Base-by-base conservation (phyloP, 2,329 filamentous ascomycete species). In the Penicillium sp. region DNA sequence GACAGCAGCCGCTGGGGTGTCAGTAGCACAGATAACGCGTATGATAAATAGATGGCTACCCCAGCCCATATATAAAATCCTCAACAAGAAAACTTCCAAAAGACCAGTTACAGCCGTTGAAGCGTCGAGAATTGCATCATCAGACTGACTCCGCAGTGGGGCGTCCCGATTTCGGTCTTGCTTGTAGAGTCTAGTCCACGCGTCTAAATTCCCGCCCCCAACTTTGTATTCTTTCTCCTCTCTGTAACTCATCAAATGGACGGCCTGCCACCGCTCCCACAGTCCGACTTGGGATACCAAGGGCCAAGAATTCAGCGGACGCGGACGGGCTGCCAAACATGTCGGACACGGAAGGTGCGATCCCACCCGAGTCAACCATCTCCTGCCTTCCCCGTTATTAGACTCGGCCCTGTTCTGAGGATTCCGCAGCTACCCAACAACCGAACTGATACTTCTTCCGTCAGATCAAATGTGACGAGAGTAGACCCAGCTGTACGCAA, bases 401-500 rank as follows among this genome's bases (percentile, higher is more conserved):
- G 21, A 21, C 21, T 21, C 21, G 21, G 21, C 21, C 21, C 21
- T 21, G 21, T 21, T 21, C 21, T 21, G 21, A 21, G 21, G 21
- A 21, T 21, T 19, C 21, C 15, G 11, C 8, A 19, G 15, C 17
- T n/a, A 19, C 19, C 17, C 17, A 13, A 47, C 9, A 19, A 38
- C 35, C 35, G 11, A 51, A 35, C 49, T 38, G 17, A 9, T 11
- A 21, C 7, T 19, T 26, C 26, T 17, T 15, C 23, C 19, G 11
- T 3, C 11, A 54, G 51, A 45, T 54, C 6, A 54, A 54, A 45
- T 54, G 51, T 35, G 51, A 54, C 23, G 51, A 54, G 38, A 19
- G 29, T 7, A 45, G 29, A 23, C 51, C 51, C 9, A 7, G 19
- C 3, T 54, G 51, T 15, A 29, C 51, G 4, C 51, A 54, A 30